Evolutionary conservation across 495 filamentous ascomycete species (phyloP).

Genomic region (Chaetomium tenue): DNA sequence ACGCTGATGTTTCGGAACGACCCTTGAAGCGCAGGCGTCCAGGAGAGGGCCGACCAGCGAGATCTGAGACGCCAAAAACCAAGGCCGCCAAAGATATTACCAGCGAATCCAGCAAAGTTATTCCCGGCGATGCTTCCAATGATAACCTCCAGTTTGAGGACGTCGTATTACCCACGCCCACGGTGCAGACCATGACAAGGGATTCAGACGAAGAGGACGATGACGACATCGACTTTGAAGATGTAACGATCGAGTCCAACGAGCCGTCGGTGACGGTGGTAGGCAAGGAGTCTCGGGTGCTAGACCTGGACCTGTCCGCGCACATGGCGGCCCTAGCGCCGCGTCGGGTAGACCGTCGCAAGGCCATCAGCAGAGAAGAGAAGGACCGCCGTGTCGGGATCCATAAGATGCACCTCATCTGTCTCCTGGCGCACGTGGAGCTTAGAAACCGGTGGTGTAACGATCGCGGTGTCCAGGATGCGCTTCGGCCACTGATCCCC

Average conservation of each 20-base stretch:
- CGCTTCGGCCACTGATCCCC: constrained; percentile 59
- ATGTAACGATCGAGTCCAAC: constrained; percentile 35
- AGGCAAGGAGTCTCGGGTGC: constrained; percentile 51
- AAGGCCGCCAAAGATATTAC: constrained; percentile 13
- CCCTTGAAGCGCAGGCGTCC: constrained; percentile 45
- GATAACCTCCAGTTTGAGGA: constrained; percentile 42
- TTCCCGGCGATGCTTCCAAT: constrained; percentile 33
- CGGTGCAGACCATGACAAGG: constrained; percentile 30
- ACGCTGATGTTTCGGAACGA: constrained; percentile 25
- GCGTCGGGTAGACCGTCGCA: constrained; percentile 49
- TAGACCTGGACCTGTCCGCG: constrained; percentile 56
- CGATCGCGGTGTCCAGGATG: constrained; percentile 60
- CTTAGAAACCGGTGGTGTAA: constrained; percentile 88
- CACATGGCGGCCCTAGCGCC: constrained; percentile 42
- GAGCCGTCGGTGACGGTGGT: constrained; percentile 22
- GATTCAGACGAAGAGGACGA: constrained; percentile 38
- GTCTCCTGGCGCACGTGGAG: constrained; percentile 71
- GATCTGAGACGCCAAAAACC: background rate
- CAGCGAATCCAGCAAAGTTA: background rate
- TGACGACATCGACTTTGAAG: constrained; percentile 35
- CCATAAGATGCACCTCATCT: constrained; percentile 84
- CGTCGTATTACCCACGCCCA: constrained; percentile 33
- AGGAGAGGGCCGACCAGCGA: constrained; percentile 35
- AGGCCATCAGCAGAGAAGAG: constrained; percentile 66
- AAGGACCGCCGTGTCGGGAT: constrained; percentile 68